phyloP scores from a whole-genome alignment of 371 early-diverging fungal species.

The Mortierella sp. region DNA sequence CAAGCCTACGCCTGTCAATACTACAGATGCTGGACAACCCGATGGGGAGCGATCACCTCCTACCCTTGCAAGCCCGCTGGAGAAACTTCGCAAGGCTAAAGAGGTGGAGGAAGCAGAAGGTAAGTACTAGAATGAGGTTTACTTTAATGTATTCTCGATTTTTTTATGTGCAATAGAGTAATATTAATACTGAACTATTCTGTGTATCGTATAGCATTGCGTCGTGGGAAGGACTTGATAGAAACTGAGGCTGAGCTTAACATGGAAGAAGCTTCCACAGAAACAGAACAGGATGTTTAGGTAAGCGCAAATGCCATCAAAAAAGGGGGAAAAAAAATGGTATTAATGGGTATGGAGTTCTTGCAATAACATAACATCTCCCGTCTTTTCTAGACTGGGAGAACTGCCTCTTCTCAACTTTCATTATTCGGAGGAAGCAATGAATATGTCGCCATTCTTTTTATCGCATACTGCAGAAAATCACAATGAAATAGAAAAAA shows the following conservation, averaged over 20 bases:
- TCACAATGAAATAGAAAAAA: too few relatives aligned
- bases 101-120: slow-evolving; percentile 63
- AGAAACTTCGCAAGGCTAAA: slow-evolving; percentile 57
- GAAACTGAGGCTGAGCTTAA: slow-evolving; percentile 39
- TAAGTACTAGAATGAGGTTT: slow-evolving; percentile 3
- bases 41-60: slow-evolving; percentile 40
- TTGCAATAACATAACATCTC: too few relatives aligned
- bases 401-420: too few relatives aligned
- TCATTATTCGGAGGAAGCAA: too few relatives aligned
- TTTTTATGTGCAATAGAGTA: not conserved
- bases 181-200: not conserved
- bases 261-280: not conserved
- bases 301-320: too few relatives aligned
- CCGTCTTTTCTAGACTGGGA: too few relatives aligned
- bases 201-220: slow-evolving; percentile 22
- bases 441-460: too few relatives aligned
- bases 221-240: slow-evolving; percentile 44
- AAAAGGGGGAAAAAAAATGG: too few relatives aligned
- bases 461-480: too few relatives aligned
- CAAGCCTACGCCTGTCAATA: slow-evolving; percentile 29
- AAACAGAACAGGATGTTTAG: not conserved
- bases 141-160: not conserved
- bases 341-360: too few relatives aligned
- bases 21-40: not conserved
- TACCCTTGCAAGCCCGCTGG: slow-evolving; percentile 41